Evolutionary conservation across 2,329 filamentous ascomycete genomes (phyloP).

Genomic region (Paecilomyces sp.): DNA sequence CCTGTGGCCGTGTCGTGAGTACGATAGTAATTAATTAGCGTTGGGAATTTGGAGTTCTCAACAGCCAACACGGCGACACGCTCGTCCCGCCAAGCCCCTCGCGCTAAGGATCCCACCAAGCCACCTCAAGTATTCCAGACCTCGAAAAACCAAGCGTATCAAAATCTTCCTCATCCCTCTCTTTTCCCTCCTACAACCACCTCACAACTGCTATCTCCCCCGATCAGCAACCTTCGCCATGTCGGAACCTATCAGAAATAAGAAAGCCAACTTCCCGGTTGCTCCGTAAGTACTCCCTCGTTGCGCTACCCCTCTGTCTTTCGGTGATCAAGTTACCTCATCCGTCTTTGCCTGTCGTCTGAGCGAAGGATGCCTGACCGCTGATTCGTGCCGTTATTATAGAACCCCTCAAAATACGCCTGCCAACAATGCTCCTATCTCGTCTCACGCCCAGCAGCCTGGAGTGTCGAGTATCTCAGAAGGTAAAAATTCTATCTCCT

Average conservation of each 20-base stretch:
- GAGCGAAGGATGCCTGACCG: slow-evolving; percentile 6
- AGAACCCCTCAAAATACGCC: slow-evolving; percentile 99
- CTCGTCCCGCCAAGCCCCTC: slow-evolving; percentile 34
- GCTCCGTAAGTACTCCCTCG: slow-evolving; percentile 51
- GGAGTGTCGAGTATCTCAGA: slow-evolving; percentile 93
- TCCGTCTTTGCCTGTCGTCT: neutral
- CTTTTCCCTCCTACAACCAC: slow-evolving; percentile 5
- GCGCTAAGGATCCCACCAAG: slow-evolving; percentile 37
- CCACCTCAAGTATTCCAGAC: slow-evolving; percentile 21
- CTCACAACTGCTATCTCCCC: neutral
- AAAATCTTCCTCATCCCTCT: slow-evolving; percentile 24
- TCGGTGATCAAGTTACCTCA: neutral
- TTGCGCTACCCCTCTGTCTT: slow-evolving; percentile 5
- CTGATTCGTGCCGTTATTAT: slow-evolving; percentile 23
- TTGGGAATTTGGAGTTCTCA: slow-evolving; percentile 20
- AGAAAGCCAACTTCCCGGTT: slow-evolving; percentile 54
- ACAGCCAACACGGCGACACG: slow-evolving; percentile 16
- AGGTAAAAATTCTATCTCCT: slow-evolving; percentile 51
- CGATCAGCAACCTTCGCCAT: slow-evolving; percentile 32
- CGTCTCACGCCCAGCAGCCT: slow-evolving; percentile 92
- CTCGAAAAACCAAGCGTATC: slow-evolving; percentile 28
- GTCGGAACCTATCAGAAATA: slow-evolving; percentile 64
- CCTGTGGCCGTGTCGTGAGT: neutral
- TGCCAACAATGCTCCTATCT: slow-evolving; percentile 90
- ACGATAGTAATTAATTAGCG: slow-evolving; percentile 19